Percentiles rank a stretch among this genome's conserved stretches.
Evolutionary conservation across 2,329 filamentous ascomycete species (phyloP).

Genomic region (Microdochium paspali): DNA sequence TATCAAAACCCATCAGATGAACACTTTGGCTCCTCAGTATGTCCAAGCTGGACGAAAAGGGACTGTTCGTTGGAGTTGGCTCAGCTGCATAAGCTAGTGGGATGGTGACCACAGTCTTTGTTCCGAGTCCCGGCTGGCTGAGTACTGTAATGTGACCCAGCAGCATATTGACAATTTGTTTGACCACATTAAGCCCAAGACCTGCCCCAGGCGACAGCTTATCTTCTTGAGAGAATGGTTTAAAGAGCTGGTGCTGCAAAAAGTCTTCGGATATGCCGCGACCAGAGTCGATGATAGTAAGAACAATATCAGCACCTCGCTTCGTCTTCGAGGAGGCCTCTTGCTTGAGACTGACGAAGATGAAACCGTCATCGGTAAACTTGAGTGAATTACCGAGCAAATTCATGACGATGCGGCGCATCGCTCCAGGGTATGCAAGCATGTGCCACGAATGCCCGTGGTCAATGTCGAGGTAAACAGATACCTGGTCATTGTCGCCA

Average conservation of each 20-base stretch:
- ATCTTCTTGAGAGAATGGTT: slow-evolving; percentile 57
- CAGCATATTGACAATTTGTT: slow-evolving; percentile 46
- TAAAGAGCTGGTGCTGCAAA: slow-evolving; percentile 49
- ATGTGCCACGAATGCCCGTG: background rate
- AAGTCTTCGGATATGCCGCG: slow-evolving; percentile 57
- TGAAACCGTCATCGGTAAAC: slow-evolving; percentile 35
- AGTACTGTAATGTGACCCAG: background rate
- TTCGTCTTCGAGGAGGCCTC: background rate
- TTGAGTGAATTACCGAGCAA: slow-evolving; percentile 43
- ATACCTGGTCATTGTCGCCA: background rate
- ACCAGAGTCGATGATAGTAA: slow-evolving; percentile 54
- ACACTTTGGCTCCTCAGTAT: background rate
- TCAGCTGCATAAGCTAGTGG: background rate
- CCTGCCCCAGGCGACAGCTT: slow-evolving; percentile 50
- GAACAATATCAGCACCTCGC: slow-evolving; percentile 13
- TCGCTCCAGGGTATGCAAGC: background rate
- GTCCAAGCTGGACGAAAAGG: background rate
- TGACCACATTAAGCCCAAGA: slow-evolving; percentile 56
- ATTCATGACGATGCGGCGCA: slow-evolving; percentile 37
- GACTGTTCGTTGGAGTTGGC: background rate
- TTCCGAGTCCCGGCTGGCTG: background rate
- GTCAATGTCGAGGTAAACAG: background rate
- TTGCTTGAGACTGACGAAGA: slow-evolving; percentile 25
- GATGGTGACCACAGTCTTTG: background rate
- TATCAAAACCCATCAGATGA: background rate